Evolutionary conservation across 2,329 filamentous ascomycete species (phyloP).

Genomic region (Xylariales sp.): DNA sequence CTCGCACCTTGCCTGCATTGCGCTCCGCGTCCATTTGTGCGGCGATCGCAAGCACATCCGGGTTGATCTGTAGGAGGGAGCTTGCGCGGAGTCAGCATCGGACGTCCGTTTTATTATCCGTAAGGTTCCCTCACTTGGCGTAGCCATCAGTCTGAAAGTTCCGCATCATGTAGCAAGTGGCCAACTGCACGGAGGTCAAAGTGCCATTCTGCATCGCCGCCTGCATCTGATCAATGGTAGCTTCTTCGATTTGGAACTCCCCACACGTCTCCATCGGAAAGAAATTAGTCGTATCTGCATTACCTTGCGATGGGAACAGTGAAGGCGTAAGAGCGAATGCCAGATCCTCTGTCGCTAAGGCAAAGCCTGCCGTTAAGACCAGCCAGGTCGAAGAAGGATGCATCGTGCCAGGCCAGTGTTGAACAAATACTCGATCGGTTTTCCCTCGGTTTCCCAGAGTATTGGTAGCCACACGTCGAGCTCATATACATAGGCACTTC

Average conservation of each 20-base stretch:
- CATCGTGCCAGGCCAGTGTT: no score
- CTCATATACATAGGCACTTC: no score
- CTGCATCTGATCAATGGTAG: slow-evolving; percentile 13
- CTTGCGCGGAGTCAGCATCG: slow-evolving; percentile 24
- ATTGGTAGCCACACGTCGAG: no score
- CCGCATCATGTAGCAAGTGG: slow-evolving; percentile 58
- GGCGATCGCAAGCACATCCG: slow-evolving; percentile 61
- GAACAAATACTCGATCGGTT: no score
- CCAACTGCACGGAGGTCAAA: slow-evolving; percentile 54
- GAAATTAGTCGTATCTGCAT: slow-evolving; percentile 31
- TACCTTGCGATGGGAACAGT: slow-evolving; percentile 30
- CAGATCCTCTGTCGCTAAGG: no score
- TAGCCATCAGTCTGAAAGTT: slow-evolving; percentile 60
- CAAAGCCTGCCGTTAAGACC: no score
- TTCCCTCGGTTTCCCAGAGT: no score
- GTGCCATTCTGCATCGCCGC: slow-evolving; percentile 46
- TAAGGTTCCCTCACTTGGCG: slow-evolving; percentile 44
- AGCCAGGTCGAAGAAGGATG: no score
- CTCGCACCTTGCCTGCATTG: slow-evolving; percentile 47
- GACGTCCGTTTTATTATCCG: background rate
- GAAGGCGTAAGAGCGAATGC: slow-evolving; percentile 13
- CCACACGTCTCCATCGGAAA: slow-evolving; percentile 40
- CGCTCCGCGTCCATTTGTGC: slow-evolving; percentile 57
- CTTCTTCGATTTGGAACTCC: slow-evolving; percentile 13
- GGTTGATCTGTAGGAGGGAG: slow-evolving; percentile 62